A percentile compares a stretch with the other conserved stretches of the same genome.
These are phyloP conservation scores for Hansenula anomala DNA, from an alignment of 1,139 yeast species.

Conservation along the genomic window DNA sequence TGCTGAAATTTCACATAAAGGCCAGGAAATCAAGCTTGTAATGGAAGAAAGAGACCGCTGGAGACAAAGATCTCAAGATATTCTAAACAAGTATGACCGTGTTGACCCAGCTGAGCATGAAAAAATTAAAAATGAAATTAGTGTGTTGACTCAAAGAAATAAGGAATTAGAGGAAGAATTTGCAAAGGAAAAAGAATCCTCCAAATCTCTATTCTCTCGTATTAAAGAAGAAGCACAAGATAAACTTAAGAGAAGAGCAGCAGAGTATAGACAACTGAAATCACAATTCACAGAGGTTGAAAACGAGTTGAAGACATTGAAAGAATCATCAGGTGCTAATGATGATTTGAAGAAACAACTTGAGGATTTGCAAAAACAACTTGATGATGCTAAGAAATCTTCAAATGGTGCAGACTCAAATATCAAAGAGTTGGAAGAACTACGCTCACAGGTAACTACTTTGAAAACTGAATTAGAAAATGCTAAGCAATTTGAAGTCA, in stretches of 20 bases:
- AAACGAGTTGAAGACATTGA: conserved; percentile 13
- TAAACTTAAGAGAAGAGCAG: conserved; percentile 31
- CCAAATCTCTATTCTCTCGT: too few relatives aligned
- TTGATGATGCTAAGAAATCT: conserved; percentile 2
- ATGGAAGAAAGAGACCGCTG: conserved; percentile 44
- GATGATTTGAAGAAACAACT: conserved; percentile 12
- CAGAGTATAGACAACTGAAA: conserved; percentile 19
- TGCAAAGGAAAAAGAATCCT: conserved; percentile 13
- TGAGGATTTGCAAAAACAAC: conserved; percentile 8
- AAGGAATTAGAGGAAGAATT: conserved; percentile 9
- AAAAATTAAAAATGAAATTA: conserved; percentile 29
- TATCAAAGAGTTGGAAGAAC: conserved; percentile 22
- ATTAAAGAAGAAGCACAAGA: conserved; percentile 30
- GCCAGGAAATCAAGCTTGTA: conserved; percentile 32
- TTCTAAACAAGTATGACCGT: conserved; percentile 42
- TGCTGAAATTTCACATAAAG: conserved; percentile 36
- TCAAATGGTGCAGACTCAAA: conserved; percentile 1
- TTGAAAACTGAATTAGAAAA: conserved; percentile 18
- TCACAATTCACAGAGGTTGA: conserved; percentile 3
- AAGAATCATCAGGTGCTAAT: conserved; percentile 1
- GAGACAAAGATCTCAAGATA: conserved; percentile 46
- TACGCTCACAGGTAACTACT: conserved; percentile 15
- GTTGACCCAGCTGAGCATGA: conserved; percentile 43
- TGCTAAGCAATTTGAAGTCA: conserved; percentile 24
- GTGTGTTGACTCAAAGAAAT: conserved; percentile 14